These are phyloP conservation scores for Cubamyces lactineus DNA, from an alignment of 768 basidiomycete species.

Conservation along the genomic window DNA sequence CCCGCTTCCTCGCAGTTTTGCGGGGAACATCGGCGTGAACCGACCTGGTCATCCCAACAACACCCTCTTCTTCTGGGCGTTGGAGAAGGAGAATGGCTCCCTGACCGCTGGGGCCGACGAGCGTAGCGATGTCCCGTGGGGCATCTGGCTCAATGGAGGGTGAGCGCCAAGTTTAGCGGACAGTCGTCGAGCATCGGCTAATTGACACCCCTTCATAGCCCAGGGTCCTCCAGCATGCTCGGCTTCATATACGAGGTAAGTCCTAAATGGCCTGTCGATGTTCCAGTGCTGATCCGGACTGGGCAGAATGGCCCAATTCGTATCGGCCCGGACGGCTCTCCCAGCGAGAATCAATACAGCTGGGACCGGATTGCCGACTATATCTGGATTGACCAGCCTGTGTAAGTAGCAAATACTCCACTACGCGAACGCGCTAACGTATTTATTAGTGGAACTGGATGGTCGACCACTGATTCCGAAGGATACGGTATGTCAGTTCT, in stretches of 20 bases:
- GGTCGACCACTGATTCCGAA: slow-evolving; percentile 60
- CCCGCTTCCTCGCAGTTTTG: slow-evolving; percentile 38
- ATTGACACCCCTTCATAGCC: slow-evolving; percentile 38
- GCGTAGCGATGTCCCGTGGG: slow-evolving; percentile 38
- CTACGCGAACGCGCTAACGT: neutral
- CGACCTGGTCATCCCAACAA: slow-evolving; percentile 39
- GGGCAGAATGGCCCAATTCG: slow-evolving; percentile 71
- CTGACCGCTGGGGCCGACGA: slow-evolving; percentile 35
- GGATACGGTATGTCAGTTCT: slow-evolving; percentile 48
- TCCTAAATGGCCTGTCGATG: slow-evolving; percentile 4
- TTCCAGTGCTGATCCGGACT: neutral
- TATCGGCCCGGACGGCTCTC: slow-evolving; percentile 53
- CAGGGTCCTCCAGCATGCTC: slow-evolving; percentile 70
- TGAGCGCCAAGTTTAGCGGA: slow-evolving; percentile 17
- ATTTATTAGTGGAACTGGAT: slow-evolving; percentile 56
- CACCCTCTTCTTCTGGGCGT: slow-evolving; percentile 46
- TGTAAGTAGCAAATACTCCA: slow-evolving; percentile 37
- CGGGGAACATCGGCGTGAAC: slow-evolving; percentile 41
- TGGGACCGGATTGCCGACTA: slow-evolving; percentile 67
- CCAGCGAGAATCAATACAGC: slow-evolving; percentile 54
- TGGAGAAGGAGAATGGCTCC: slow-evolving; percentile 42
- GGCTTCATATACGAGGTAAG: slow-evolving; percentile 62
- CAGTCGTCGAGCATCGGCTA: neutral
- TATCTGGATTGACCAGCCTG: slow-evolving; percentile 78
- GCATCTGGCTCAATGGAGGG: slow-evolving; percentile 45